Percentiles rank a stretch among this genome's conserved stretches.
These are phyloP conservation scores for Beauveria brongniartii DNA, from an alignment of 2,329 filamentous ascomycete species.

Conservation along the genomic window DNA sequence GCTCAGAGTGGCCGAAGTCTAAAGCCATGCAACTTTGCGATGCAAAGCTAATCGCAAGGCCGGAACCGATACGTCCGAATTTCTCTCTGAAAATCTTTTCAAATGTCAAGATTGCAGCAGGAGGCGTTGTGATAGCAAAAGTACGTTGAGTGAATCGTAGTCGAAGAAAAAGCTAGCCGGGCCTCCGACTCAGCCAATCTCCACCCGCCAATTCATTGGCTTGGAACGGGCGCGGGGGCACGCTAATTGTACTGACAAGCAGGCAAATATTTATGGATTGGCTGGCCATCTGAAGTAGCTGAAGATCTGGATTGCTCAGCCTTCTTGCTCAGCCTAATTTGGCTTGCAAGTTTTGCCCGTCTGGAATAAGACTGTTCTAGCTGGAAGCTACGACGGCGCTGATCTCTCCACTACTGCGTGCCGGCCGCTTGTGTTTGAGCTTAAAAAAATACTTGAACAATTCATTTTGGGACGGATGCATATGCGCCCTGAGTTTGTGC, in stretches of 20 bases:
- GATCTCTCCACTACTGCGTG: background rate
- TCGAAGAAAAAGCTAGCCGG: background rate
- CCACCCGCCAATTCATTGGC: background rate
- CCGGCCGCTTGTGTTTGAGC: no score
- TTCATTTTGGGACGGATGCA: background rate
- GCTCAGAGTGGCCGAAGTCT: background rate
- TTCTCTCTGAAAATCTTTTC: background rate
- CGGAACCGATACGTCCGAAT: background rate
- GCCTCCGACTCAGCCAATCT: background rate
- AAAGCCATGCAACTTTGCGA: background rate
- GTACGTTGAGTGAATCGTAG: background rate
- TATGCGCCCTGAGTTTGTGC: background rate
- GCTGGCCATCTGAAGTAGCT: background rate
- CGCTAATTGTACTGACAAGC: background rate
- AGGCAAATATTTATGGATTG: background rate
- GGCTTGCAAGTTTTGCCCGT: no score
- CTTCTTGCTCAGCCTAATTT: background rate
- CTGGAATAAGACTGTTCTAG: no score
- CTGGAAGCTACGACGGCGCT: background rate
- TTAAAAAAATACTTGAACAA: no score
- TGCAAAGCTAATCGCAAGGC: background rate
- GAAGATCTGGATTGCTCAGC: background rate
- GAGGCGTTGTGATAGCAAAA: background rate
- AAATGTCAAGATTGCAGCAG: background rate
- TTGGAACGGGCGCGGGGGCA: background rate